Conservation (phyloP, 352 stramenopile species). For the Thraustotheca clavata region DNA sequence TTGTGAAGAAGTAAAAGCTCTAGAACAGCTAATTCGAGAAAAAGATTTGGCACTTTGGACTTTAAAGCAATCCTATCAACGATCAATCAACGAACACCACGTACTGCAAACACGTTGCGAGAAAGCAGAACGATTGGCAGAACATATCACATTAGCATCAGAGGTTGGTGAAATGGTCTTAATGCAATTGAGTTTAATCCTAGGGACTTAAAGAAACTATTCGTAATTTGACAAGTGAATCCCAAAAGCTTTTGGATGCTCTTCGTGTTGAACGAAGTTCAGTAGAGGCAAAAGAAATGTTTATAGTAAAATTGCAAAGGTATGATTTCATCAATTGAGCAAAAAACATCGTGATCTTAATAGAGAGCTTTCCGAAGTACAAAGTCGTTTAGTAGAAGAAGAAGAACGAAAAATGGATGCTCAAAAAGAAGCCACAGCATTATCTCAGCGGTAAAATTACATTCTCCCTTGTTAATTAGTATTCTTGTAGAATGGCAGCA, state of each 20-base stretch:
- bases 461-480: neutral
- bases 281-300: slow-evolving; percentile 2
- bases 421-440: neutral
- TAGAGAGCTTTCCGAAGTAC: slow-evolving; percentile 5
- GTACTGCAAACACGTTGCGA: neutral
- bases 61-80: neutral
- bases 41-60: neutral
- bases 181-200: neutral
- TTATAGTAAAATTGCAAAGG: neutral
- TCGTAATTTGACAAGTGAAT: neutral
- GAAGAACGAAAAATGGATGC: slow-evolving; percentile 12
- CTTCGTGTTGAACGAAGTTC: neutral
- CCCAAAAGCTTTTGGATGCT: neutral
- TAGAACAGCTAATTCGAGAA: neutral
- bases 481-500: slow-evolving; percentile 1
- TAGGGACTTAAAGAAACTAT: slow-evolving; percentile 5
- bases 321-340: neutral
- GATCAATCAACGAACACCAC: neutral
- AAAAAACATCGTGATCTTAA: neutral
- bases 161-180: neutral
- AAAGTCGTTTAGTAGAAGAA: neutral
- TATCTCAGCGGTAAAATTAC: neutral
- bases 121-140: neutral
- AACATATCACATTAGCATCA: neutral
- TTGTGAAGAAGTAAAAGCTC: neutral